Conservation (phyloP, 225 moss, liverwort and hornwort species). For the Rhytidiadelphus loreus region DNA sequence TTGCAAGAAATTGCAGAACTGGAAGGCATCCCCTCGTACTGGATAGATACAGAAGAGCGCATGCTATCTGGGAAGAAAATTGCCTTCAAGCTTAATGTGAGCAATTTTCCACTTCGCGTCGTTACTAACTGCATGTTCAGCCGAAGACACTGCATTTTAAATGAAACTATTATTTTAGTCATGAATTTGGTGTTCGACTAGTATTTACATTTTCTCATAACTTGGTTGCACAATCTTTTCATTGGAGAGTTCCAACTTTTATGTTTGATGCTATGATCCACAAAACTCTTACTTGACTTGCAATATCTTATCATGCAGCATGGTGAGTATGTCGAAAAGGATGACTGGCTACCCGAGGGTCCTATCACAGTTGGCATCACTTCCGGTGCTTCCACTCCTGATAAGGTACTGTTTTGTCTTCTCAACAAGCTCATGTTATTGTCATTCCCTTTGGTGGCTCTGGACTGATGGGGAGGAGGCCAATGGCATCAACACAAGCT, state of each 20-base stretch:
- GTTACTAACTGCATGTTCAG: not conserved
- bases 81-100: conserved; percentile 74
- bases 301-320: conserved; percentile 32
- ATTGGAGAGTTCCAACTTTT: not conserved
- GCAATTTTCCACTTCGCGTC: not conserved
- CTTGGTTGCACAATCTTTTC: not conserved
- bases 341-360: conserved; percentile 85
- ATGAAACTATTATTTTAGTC: not conserved
- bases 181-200: not conserved
- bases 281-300: not conserved
- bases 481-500: not conserved
- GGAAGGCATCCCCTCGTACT: conserved; percentile 78
- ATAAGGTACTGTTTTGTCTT: conserved; percentile 49
- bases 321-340: conserved; percentile 88
- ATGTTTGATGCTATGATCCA: not conserved
- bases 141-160: not conserved
- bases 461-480: not conserved
- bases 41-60: conserved; percentile 81
- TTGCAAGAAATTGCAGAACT: conserved; percentile 95
- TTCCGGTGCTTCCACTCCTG: conserved; percentile 97
- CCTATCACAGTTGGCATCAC: conserved; percentile 83
- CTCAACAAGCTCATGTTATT: not conserved
- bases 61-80: conserved; percentile 85
- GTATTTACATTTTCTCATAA: not conserved
- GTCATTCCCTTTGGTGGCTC: not conserved